Percentiles rank a stretch among this genome's conserved stretches.
phyloP scores from a whole-genome alignment of 306 rosid species.

The Dalbergia oliveri region DNA sequence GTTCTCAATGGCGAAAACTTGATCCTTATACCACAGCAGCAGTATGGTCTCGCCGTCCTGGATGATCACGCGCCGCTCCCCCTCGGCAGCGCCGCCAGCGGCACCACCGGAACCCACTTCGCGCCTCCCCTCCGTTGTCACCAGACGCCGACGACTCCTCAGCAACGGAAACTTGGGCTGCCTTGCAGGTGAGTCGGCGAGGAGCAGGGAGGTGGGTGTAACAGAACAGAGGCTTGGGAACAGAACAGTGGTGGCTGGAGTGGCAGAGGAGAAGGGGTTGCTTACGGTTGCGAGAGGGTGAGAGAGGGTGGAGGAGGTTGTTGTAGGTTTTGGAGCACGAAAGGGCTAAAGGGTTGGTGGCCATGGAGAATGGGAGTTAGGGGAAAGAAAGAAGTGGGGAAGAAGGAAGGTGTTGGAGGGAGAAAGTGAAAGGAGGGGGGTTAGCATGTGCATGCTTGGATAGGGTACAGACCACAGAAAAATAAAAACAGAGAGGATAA shows the following conservation, averaged over 20 bases:
- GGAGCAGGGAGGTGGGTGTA: not conserved
- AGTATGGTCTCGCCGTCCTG: constrained; percentile 78
- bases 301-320: not conserved
- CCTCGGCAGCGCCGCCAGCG: constrained; percentile 85
- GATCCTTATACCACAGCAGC: constrained; percentile 83
- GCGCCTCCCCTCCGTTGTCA: constrained; percentile 26
- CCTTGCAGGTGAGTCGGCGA: constrained; percentile 59
- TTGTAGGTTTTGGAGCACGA: constrained; percentile 44
- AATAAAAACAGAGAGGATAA: constrained; percentile 33
- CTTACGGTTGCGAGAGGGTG: constrained; percentile 36
- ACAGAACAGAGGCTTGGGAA: constrained; percentile 21
- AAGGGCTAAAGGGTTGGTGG: constrained; percentile 54
- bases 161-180: constrained; percentile 71
- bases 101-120: constrained; percentile 95
- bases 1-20: constrained; percentile 85
- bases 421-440: constrained; percentile 2
- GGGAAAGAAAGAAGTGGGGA: not conserved
- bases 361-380: constrained; percentile 50
- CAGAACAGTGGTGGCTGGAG: not conserved
- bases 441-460: not conserved
- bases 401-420: not conserved
- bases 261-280: constrained; percentile 21
- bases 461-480: constrained; percentile 36
- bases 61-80: constrained; percentile 91
- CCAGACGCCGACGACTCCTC: constrained; percentile 69